phyloP scores from a whole-genome alignment of 345 rosid species.

The Arabidopsis arenosa region DNA sequence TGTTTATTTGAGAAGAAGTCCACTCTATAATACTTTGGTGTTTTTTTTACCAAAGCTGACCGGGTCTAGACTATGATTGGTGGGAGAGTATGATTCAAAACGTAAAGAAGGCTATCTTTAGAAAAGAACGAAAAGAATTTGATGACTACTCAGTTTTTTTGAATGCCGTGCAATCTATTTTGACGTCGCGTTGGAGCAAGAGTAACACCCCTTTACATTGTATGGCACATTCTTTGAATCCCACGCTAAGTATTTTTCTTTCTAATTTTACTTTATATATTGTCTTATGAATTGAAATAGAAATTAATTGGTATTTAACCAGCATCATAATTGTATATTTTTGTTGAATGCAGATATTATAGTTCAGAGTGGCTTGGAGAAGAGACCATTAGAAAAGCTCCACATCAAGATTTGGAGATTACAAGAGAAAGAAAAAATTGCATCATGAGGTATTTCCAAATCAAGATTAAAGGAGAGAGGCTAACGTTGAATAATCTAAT shows the following conservation, averaged over 20 bases:
- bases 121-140: not conserved
- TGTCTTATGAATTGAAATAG: too few species aligned
- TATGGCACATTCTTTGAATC: constrained; percentile 3
- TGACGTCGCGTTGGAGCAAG: not conserved
- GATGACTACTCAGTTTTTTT: not conserved
- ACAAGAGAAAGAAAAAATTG: constrained; percentile 4
- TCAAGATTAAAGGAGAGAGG: constrained; percentile 6
- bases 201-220: not conserved
- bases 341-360: not conserved
- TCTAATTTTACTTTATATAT: too few species aligned
- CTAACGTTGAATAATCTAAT: not conserved
- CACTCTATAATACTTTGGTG: too few species aligned
- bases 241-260: not conserved
- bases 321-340: not conserved
- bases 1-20: too few species aligned
- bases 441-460: not conserved
- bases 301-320: not conserved
- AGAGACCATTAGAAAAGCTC: not conserved
- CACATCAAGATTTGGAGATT: constrained; percentile 10
- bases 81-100: too few species aligned
- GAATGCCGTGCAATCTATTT: not conserved
- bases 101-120: not conserved
- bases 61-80: too few species aligned
- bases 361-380: constrained; percentile 5
- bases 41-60: too few species aligned